Evolutionary conservation across 2,329 filamentous ascomycete genomes (phyloP), one percentile per base, ranked within the genome.

Genomic region (Colletotrichum echinochloae): DNA sequence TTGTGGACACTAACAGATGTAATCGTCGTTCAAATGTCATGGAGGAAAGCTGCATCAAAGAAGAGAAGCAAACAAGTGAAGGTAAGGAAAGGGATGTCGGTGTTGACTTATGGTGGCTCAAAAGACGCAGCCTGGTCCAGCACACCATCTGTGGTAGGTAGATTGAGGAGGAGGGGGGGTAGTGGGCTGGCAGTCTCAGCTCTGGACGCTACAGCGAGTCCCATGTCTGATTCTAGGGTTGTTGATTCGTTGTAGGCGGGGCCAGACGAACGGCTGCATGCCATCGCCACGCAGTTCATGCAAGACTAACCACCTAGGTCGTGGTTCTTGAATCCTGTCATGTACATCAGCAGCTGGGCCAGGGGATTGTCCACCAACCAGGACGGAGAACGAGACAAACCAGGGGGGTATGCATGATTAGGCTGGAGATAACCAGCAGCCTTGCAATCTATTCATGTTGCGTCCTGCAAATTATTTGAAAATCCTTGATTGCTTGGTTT

Each of bases 111-210:
- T 48, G n/a, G 9, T 49, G 26, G n/a, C n/a, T 16, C 0, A 23
- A 4, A 16, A 51, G 48, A 18, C 48, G 23, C 48, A 51, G 48
- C 48, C 48, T 51, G 26, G 23, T 26, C 16, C 14, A 28, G 5
- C 26, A 51, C 48, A 51, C 48, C 48, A 51, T 51, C 48, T 51
- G n/a, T n/a, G n/a, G n/a, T n/a, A n/a, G n/a, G n/a, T 16, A 28
- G 48, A 51, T 49, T 23, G 48, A 8, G 6, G 16, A 26, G 48
- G 26, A 7, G 12, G 26, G 11, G 14, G 12, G 35, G 14, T 37
- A 12, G 11, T 37, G 35, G 11, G 35, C 35, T 37, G 48, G 16
- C 14, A 16, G 16, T 51, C 26, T 30, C 46, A 48, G 46, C 46
- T 23, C 46, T 26, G 6, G n/a, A 26, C 46, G 46, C 46, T n/a